Evolutionary conservation across 306 rosid genomes (phyloP).

Genomic region (Bauhinia variegata): DNA sequence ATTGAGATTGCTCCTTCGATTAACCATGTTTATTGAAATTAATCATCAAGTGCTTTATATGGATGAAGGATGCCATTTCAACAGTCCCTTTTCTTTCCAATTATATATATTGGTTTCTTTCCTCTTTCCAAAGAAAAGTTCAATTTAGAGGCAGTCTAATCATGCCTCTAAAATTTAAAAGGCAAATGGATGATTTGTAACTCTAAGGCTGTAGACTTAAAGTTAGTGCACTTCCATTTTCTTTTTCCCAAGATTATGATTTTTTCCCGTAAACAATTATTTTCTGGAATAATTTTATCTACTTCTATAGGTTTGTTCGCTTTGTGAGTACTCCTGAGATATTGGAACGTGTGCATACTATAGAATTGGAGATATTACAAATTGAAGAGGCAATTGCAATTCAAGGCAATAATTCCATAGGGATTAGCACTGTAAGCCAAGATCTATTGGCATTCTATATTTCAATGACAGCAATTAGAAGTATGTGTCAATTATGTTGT

Average conservation of each 20-base stretch:
- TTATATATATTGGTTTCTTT: constrained; percentile 28
- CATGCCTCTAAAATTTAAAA: constrained; percentile 14
- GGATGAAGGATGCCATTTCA: constrained; percentile 16
- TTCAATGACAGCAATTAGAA: constrained; percentile 14
- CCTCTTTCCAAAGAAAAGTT: constrained; percentile 15
- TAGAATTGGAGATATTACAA: constrained; percentile 88
- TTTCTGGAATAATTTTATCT: constrained; percentile 30
- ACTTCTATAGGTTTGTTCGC: constrained; percentile 81
- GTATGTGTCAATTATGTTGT: constrained; percentile 34
- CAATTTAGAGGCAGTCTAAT: constrained; percentile 14
- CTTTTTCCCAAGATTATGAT: not conserved
- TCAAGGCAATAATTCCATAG: constrained; percentile 80
- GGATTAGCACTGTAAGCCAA: constrained; percentile 61
- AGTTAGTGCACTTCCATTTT: not conserved
- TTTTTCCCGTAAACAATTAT: constrained; percentile 1
- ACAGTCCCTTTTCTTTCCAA: not conserved
- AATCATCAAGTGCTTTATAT: constrained; percentile 19
- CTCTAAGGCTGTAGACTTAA: constrained; percentile 27
- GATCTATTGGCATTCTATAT: constrained; percentile 23
- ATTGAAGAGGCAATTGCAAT: constrained; percentile 91
- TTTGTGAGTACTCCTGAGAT: constrained; percentile 95
- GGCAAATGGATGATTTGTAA: constrained; percentile 1
- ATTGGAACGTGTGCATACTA: constrained; percentile 83
- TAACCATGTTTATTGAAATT: constrained; percentile 8
- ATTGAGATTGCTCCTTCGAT: constrained; percentile 19